Conservation (phyloP, 352 stramenopile species). For the Phytophthora cryptogea region DNA sequence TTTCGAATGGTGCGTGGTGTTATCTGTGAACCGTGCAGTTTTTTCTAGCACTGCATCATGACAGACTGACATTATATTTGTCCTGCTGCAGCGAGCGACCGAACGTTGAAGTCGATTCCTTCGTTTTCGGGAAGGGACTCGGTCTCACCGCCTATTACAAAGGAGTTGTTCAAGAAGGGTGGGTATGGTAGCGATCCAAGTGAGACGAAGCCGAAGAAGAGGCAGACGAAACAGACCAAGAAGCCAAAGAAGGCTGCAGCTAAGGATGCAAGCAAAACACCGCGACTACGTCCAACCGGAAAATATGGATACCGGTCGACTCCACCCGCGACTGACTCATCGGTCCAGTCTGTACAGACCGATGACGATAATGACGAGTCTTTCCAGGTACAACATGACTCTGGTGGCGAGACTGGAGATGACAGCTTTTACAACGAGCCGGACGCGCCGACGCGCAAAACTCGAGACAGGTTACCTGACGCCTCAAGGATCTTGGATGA, state of each 20-base stretch:
- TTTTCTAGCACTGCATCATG: neutral
- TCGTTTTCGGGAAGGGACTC: slow-evolving; percentile 59
- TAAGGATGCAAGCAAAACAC: slow-evolving; percentile 24
- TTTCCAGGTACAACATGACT: slow-evolving; percentile 49
- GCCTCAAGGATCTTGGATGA: slow-evolving; percentile 40
- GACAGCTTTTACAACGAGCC: slow-evolving; percentile 58
- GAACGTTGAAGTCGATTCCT: slow-evolving; percentile 58
- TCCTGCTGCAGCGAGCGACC: slow-evolving; percentile 55
- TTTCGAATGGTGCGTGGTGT: slow-evolving; percentile 63
- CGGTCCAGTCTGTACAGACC: slow-evolving; percentile 50
- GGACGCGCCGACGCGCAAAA: slow-evolving; percentile 28
- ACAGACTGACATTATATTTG: slow-evolving; percentile 7
- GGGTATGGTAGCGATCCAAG: slow-evolving; percentile 35
- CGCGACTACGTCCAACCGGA: slow-evolving; percentile 33
- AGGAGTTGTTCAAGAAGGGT: slow-evolving; percentile 58
- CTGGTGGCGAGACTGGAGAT: slow-evolving; percentile 52
- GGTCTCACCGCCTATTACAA: slow-evolving; percentile 53
- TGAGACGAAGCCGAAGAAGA: slow-evolving; percentile 30
- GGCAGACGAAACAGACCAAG: slow-evolving; percentile 33
- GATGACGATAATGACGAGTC: slow-evolving; percentile 66
- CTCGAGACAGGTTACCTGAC: slow-evolving; percentile 62
- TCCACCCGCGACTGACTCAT: slow-evolving; percentile 45
- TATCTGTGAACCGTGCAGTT: neutral
- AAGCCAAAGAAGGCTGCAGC: slow-evolving; percentile 32
- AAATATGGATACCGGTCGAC: slow-evolving; percentile 60